A percentile compares a stretch with the other conserved stretches of the same genome.
These are phyloP conservation scores for Pseudocercospora eumusae DNA, from an alignment of 2,329 filamentous ascomycete species.

Conservation along the genomic window DNA sequence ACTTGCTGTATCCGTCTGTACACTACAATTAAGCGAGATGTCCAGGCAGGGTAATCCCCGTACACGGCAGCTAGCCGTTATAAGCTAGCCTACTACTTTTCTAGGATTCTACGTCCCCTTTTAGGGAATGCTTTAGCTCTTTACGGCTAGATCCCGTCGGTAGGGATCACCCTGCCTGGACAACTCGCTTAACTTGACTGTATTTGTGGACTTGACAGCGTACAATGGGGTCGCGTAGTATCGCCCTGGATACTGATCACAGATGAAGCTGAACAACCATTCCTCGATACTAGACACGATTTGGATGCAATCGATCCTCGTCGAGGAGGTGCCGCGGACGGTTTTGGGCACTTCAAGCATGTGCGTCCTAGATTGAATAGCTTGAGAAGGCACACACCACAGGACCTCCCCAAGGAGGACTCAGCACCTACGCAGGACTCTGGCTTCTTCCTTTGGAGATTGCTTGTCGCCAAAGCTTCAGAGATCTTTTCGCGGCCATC, in stretches of 20 bases:
- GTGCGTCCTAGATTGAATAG: background rate
- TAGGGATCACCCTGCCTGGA: too few relatives aligned
- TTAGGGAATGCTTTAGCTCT: too few relatives aligned
- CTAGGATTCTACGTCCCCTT: too few relatives aligned
- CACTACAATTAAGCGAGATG: too few relatives aligned
- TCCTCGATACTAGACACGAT: background rate
- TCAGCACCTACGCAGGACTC: background rate
- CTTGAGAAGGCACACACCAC: background rate
- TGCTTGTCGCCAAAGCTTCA: background rate
- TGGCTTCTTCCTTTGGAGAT: background rate
- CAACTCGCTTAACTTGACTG: too few relatives aligned
- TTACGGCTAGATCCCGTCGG: too few relatives aligned
- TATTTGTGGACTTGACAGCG: too few relatives aligned
- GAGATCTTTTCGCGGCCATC: background rate
- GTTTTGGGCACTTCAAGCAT: background rate
- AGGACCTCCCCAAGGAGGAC: background rate
- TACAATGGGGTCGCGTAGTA: background rate
- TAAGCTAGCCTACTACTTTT: too few relatives aligned
- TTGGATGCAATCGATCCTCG: background rate
- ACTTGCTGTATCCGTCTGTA: background rate
- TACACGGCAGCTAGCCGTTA: too few relatives aligned
- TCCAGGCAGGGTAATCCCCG: too few relatives aligned
- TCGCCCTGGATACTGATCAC: background rate
- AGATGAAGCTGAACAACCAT: background rate
- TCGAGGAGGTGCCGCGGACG: background rate